phyloP scores from a whole-genome alignment of 2,329 filamentous ascomycete species.

The Phyllosticta capitalensis region DNA sequence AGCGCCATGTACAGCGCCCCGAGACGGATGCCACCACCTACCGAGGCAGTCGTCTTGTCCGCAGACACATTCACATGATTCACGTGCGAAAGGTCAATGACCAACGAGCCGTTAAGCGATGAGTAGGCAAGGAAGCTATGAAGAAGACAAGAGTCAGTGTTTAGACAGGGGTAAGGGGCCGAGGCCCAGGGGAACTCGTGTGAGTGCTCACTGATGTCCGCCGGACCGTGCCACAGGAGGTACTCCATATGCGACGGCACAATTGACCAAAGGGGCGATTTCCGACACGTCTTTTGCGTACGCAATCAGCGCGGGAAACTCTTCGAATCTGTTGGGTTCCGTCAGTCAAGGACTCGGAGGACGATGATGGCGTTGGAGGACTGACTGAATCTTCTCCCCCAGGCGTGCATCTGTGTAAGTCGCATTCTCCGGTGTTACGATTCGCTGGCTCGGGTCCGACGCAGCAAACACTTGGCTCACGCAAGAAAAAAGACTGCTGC shows the following conservation, averaged over 20 bases:
- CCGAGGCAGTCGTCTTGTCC: conserved; percentile 20
- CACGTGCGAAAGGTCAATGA: conserved; percentile 16
- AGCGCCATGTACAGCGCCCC: conserved; percentile 22
- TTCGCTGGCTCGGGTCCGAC: background rate
- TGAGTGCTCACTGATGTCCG: background rate
- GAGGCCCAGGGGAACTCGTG: background rate
- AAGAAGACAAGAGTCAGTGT: background rate
- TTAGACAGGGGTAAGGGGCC: background rate
- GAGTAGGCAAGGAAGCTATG: conserved; percentile 10
- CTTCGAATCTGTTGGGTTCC: background rate
- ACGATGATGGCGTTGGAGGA: background rate
- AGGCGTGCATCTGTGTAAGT: background rate
- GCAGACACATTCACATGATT: conserved; percentile 20
- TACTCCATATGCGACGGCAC: background rate
- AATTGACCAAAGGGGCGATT: background rate
- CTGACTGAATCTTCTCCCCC: background rate
- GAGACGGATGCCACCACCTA: conserved; percentile 26
- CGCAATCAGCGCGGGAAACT: background rate
- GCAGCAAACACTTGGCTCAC: background rate
- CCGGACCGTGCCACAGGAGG: background rate
- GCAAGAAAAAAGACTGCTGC: background rate
- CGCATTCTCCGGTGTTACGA: background rate
- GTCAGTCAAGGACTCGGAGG: background rate
- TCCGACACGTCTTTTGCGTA: background rate
- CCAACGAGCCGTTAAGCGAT: conserved; percentile 13